Evolutionary conservation across 2,329 filamentous ascomycete genomes (phyloP).

Genomic region (Verticillium klebahnii): DNA sequence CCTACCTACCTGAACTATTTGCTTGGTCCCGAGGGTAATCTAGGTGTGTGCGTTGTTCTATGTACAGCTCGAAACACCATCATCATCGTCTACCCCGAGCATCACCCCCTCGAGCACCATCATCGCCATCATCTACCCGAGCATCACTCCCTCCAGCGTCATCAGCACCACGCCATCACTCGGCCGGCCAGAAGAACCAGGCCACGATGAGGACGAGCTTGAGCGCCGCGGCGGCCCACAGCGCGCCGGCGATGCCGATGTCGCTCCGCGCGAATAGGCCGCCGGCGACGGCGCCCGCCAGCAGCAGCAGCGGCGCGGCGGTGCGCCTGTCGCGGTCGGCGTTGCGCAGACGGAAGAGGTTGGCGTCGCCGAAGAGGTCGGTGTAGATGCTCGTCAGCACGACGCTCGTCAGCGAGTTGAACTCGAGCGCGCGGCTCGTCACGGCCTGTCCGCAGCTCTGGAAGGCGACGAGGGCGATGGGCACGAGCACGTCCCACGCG

Average conservation of each 20-base stretch:
- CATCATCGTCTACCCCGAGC: no score
- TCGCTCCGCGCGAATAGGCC: slow-evolving; percentile 43
- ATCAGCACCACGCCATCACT: slow-evolving; percentile 13
- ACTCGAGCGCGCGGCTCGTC: slow-evolving; percentile 64
- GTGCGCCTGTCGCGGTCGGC: slow-evolving; percentile 46
- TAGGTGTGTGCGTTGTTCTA: no score
- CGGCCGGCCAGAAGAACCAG: slow-evolving; percentile 58
- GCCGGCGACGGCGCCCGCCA: slow-evolving; percentile 45
- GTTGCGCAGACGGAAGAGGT: slow-evolving; percentile 40
- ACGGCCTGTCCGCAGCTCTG: slow-evolving; percentile 76
- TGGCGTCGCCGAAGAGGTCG: slow-evolving; percentile 66
- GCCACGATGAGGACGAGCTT: slow-evolving; percentile 52
- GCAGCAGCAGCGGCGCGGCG: slow-evolving; percentile 42
- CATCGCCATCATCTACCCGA: no score
- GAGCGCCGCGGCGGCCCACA: slow-evolving; percentile 56
- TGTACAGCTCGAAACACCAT: no score
- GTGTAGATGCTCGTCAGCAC: slow-evolving; percentile 80
- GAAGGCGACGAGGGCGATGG: slow-evolving; percentile 67
- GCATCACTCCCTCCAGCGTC: no score
- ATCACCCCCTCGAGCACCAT: no score
- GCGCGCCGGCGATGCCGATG: slow-evolving; percentile 44
- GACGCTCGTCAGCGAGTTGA: slow-evolving; percentile 69
- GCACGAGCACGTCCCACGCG: slow-evolving; percentile 58
- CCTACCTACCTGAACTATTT: no score
- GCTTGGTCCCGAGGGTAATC: no score